Base-by-base conservation (phyloP, 2,329 filamentous ascomycete species). In the Dactylellina parvicollis region DNA sequence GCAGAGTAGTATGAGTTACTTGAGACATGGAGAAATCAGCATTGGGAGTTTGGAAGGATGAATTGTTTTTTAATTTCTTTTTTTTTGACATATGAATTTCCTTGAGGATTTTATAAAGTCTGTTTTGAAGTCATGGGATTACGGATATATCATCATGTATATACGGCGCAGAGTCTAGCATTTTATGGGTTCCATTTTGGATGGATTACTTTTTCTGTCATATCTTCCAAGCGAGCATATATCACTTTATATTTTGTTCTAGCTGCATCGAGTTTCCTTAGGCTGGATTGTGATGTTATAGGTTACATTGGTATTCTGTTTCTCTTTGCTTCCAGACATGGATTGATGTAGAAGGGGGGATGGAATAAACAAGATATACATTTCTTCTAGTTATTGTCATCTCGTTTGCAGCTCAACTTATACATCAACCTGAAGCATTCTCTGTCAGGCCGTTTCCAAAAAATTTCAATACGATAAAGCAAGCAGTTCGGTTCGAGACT, bases 1-100 rank as follows among this genome's bases (percentile, higher is more conserved):
- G 9, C 64, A 69, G 55, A 69, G 64, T 40, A 69, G 64, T 49
- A 69, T 69, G 64, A 69, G 64, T 42, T 69, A 69, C 34, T 26
- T 69, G 8, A 46, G 54, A 28, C 64, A 60, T 32, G 67, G 59
- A n/a, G 59, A 72, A 47, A 64, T 64, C n/a, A 72, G 59, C 44
- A 20, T 65, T 54, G 59, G 59, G 46, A 34, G 67, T 65, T 60
- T 65, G 32, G 52, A 64, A 20, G 40, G 20, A 4, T 62, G 44
- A 52, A 50, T 22, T 26, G 14, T 22, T 49, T 54, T 64, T 44
- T 8, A n/a, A 34, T 5, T 20, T n/a, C 5, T 16, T 36, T 28
- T 18, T 3, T 67, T 34, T 36, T 32, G 2, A 52, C 2, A 32
- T 18, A 26, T 22, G 2, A 4, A 20, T 24, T 40, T 34, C 5